Conservation (phyloP, 257 asterid species). For the Misopates orontium region DNA sequence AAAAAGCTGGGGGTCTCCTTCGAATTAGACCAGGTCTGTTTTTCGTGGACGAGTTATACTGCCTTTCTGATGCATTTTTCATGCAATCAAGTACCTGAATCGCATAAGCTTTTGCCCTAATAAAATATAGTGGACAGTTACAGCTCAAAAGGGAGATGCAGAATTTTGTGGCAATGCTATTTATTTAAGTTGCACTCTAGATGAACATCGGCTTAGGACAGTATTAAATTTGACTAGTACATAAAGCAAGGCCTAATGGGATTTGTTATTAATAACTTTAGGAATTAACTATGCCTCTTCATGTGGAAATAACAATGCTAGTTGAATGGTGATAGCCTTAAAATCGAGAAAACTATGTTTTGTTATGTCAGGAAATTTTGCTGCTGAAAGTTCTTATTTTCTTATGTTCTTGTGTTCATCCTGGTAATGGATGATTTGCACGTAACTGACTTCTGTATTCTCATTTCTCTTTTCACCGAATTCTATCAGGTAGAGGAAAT, state of each 20-base stretch:
- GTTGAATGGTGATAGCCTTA: background rate
- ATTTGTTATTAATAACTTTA: background rate
- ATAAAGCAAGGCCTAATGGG: constrained; percentile 15
- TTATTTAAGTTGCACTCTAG: background rate
- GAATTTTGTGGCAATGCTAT: background rate
- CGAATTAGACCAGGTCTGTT: constrained; percentile 67
- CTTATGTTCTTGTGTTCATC: too few relatives aligned
- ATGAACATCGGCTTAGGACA: background rate
- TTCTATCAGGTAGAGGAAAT: constrained; percentile 61
- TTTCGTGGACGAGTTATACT: constrained; percentile 4
- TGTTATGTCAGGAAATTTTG: background rate
- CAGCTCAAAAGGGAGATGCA: constrained; percentile 11
- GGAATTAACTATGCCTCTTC: background rate
- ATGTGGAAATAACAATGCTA: background rate
- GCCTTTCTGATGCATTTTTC: constrained; percentile 3
- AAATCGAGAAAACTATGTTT: background rate
- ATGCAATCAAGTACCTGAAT: constrained; percentile 11
- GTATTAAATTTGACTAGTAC: background rate
- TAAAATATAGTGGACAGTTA: background rate
- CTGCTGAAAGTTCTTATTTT: background rate
- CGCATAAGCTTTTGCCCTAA: background rate
- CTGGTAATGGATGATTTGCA: too few relatives aligned
- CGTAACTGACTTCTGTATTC: background rate
- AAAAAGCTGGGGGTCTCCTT: constrained; percentile 81
- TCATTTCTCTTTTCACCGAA: constrained; percentile 8